Evolutionary conservation across 208 protist species (phyloP).

Genomic region (Trypanosoma boissoni): DNA sequence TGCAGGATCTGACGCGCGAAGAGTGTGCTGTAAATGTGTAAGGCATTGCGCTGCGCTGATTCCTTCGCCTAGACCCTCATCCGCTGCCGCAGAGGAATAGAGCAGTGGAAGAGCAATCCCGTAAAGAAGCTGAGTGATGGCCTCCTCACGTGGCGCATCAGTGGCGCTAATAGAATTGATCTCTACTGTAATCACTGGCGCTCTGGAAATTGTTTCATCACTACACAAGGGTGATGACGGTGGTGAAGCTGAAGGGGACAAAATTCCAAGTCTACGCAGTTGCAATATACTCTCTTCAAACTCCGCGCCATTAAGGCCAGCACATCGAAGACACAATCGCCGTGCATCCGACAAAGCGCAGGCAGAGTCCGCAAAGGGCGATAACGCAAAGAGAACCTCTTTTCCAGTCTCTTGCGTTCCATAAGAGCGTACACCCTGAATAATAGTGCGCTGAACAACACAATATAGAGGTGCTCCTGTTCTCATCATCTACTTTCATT

Average conservation of each 20-base stretch:
- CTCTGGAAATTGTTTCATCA: background rate
- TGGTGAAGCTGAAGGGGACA: constrained; percentile 9
- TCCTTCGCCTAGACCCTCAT: background rate
- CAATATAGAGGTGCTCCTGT: too few species aligned
- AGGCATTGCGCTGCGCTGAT: constrained; percentile 8
- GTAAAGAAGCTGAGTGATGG: constrained; percentile 17
- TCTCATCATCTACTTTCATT: too few species aligned
- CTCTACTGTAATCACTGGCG: constrained; percentile 10
- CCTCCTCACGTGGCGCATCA: background rate
- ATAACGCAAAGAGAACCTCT: constrained; percentile 7
- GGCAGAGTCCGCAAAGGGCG: background rate
- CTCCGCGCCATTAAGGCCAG: background rate
- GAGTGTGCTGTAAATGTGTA: constrained; percentile 4
- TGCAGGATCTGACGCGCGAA: background rate
- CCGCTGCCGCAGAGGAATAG: background rate
- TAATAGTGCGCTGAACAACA: too few species aligned
- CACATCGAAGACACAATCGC: constrained; percentile 10
- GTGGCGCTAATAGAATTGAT: constrained; percentile 6
- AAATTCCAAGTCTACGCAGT: constrained; percentile 12
- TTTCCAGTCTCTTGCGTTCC: too few species aligned
- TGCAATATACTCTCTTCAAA: constrained; percentile 19
- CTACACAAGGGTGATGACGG: background rate
- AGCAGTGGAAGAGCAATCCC: constrained; percentile 21
- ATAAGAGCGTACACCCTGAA: too few species aligned
- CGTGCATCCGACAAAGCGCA: constrained; percentile 15